phyloP scores from a whole-genome alignment of 1,139 yeast genomes.

The Entelexis paramagnoliae region DNA sequence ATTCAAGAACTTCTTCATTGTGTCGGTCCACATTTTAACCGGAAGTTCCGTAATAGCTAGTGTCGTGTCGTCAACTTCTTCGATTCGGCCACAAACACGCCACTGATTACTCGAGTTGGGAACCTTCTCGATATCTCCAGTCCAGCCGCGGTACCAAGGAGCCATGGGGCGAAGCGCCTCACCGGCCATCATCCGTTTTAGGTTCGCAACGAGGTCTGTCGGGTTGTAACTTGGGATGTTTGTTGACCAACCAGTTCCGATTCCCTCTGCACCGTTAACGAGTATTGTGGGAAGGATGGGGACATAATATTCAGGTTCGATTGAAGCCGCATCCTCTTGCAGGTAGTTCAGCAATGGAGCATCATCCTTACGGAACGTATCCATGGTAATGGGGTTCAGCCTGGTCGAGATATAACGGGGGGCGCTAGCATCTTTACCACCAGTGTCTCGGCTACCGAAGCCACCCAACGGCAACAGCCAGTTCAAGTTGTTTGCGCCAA shows the following conservation, averaged over 20 bases:
- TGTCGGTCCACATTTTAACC: slow-evolving; percentile 83
- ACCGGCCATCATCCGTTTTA: slow-evolving; percentile 61
- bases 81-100: slow-evolving; percentile 68
- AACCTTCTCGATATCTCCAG: slow-evolving; percentile 60
- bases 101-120: slow-evolving; percentile 50
- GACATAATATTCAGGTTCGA: slow-evolving; percentile 92
- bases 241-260: slow-evolving; percentile 99
- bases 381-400: slow-evolving; percentile 61
- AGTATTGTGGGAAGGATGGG: slow-evolving; percentile 88
- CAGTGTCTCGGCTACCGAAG: slow-evolving; percentile 92
- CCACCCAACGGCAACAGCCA: slow-evolving; percentile 85
- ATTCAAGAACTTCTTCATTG: slow-evolving; percentile 72
- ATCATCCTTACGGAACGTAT: slow-evolving; percentile 69
- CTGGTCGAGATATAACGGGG: slow-evolving; percentile 94
- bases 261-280: slow-evolving; percentile 96
- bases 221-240: slow-evolving; percentile 89
- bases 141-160: slow-evolving; percentile 98
- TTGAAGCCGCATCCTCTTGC: slow-evolving; percentile 88
- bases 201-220: slow-evolving; percentile 61
- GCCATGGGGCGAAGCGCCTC: slow-evolving; percentile 62
- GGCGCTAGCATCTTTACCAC: slow-evolving; percentile 99
- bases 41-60: slow-evolving; percentile 90
- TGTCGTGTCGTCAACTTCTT: slow-evolving; percentile 68
- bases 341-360: slow-evolving; percentile 67
- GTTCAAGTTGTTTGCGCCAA: slow-evolving; percentile 86